These are phyloP conservation scores for Inga oerstediana DNA, from an alignment of 306 rosid species.

Conservation along the genomic window DNA sequence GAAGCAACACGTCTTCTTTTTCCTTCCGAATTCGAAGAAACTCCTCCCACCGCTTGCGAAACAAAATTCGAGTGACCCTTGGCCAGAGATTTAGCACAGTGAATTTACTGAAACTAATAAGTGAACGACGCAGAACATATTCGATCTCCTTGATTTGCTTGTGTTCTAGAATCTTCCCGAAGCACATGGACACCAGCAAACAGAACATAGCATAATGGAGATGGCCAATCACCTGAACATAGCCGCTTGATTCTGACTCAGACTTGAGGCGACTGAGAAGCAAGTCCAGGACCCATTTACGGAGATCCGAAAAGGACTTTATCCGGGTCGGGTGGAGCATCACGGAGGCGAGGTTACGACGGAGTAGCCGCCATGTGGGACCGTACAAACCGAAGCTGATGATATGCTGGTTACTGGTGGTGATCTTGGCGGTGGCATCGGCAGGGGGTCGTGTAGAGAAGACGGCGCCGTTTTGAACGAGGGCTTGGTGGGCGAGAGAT, in stretches of 20 bases:
- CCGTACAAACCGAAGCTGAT: neutral
- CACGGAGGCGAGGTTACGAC: neutral
- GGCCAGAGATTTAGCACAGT: neutral
- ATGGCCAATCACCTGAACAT: neutral
- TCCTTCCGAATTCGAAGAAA: neutral
- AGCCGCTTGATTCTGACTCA: neutral
- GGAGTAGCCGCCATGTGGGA: neutral
- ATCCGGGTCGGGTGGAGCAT: neutral
- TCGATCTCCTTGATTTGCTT: neutral
- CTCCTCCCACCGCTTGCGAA: neutral
- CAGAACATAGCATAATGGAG: neutral
- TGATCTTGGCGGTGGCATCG: neutral
- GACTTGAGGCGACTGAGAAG: neutral
- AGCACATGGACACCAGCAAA: slow-evolving; percentile 3
- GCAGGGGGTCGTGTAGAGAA: neutral
- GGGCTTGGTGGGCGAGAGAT: neutral
- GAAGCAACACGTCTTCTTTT: neutral
- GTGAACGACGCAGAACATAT: neutral
- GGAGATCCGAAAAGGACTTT: neutral
- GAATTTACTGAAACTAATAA: neutral
- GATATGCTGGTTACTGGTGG: neutral
- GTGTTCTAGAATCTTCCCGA: neutral
- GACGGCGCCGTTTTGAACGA: neutral
- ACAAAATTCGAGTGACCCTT: neutral
- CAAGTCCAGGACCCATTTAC: neutral